Evolutionary conservation across 257 asterid genomes (phyloP).

Genomic region (Lycium ferocissimum): DNA sequence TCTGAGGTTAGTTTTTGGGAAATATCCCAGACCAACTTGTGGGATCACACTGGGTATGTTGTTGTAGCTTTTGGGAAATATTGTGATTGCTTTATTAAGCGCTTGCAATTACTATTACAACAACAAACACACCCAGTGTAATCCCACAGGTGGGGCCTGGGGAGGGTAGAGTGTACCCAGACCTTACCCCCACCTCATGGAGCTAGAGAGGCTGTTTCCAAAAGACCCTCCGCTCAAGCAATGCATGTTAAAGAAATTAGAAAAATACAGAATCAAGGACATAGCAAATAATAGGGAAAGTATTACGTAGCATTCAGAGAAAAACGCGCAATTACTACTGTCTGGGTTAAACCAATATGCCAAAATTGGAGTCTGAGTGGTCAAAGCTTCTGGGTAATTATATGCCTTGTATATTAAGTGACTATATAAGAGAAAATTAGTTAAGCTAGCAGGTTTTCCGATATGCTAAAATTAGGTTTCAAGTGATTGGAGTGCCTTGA

Average conservation of each 20-base stretch:
- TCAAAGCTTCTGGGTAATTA: not conserved
- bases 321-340: not conserved
- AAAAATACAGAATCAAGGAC: too few relatives aligned
- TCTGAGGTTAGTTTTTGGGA: not conserved
- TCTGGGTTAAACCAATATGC: not conserved
- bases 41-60: too few relatives aligned
- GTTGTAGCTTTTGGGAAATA: not conserved
- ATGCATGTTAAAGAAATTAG: too few relatives aligned
- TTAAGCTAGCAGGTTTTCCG: conserved; percentile 19
- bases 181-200: too few relatives aligned
- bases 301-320: too few relatives aligned
- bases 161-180: too few relatives aligned
- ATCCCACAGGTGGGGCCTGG: too few relatives aligned
- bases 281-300: too few relatives aligned
- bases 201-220: too few relatives aligned
- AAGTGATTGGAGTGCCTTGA: not conserved
- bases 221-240: too few relatives aligned
- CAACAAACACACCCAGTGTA: too few relatives aligned
- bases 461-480: not conserved
- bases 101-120: not conserved
- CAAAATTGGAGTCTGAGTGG: not conserved
- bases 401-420: not conserved
- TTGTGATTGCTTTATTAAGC: not conserved
- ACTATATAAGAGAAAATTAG: not conserved
- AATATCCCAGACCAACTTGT: too few relatives aligned